Evolutionary conservation across 2,329 filamentous ascomycete species (phyloP), one percentile per base, ranked within the genome.

Genomic region (Juglanconis oblonga): DNA sequence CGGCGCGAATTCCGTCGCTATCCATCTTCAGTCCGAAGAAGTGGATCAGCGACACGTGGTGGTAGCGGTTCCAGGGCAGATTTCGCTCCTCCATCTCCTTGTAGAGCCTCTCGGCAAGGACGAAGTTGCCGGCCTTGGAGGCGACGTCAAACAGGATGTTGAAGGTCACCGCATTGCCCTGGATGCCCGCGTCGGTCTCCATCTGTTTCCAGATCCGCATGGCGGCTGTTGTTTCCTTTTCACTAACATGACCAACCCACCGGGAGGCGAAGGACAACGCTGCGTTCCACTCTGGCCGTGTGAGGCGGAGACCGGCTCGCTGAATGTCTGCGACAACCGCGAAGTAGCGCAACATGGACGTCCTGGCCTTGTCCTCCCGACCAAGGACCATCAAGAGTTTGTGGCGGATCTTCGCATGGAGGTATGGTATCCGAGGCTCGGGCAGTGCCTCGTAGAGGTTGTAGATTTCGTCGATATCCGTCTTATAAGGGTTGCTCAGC

Each of bases 91-190:
- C 78, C 87, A 98, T 93, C 75, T 98, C 93, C 59, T 85, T 81
- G 67, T 93, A 86, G 10, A 98, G 84, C 77, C 91, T 90, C 67
- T 97, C 90, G 3, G 92, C 93, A 29, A 98, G 83, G 1, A 80
- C 79, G 65, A 90, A 96, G 69, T 96, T 95, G 44, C 90, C 90
- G 0, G 91, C 87, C 72, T 95, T 96, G 66, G 91, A 85, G 1
- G 95, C 92, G 10, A 92, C 84, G 69, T 97, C 90, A 67, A 97
- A 97, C 11, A 99, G 81, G 51, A 97, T 89, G 70, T 95, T 97
- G 74, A 99, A 96, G 0, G 94, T 96, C n/a, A 92, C 88, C 52
- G 86, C 81, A 66, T 89, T 90, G 40, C 84, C 87, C 65, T 77
- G 76, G 13, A 92, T 73, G 1, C 84, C 82, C 2, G 87, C 87